Evolutionary conservation across 805 yeast species (phyloP), one percentile per base, ranked within the genome.

Genomic region (Hanseniaspora meyeri): DNA sequence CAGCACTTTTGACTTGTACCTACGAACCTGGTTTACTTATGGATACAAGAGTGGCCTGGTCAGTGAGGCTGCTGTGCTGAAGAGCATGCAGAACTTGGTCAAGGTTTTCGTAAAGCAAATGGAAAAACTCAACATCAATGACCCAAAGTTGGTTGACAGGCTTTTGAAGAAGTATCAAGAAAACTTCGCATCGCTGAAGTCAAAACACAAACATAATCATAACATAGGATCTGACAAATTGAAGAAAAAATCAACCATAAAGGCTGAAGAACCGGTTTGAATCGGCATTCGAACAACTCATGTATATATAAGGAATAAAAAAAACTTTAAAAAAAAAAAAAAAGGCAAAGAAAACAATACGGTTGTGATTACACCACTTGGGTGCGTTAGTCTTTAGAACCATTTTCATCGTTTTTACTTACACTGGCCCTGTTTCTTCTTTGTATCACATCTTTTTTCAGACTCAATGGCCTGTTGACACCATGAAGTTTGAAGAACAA

Each of bases 381-480:
- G 27, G 5, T 24, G 36, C 7, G 11, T 31, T 10, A 45, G 1
- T 31, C 20, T 31, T 49, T 39, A 14, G 45, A 43, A 16, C 32
- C 39, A 46, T 29, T 24, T 11, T 14, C 16, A n/a, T 20, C 38
- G 11, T 7, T 12, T 34, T 46, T 46, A 4, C 16, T 31, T 11
- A 32, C 49, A 34, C 49, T 66, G 50, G 68, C 68, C 42, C 96
- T 73, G 66, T 87, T 93, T 60, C 97, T 76, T 68, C 88, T 87
- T 69, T 89, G 89, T 60, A 91, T 90, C 2, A 88, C 90, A 67
- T 90, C 96, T 0, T 96, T 87, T 66, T 90, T 89, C 63, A 89
- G 74, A 19, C 93, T 83, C 51, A 90, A 74, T 0, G 97, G 97
- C 57, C 97, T 73, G 59, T 86, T 93, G 3, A 87, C 91, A 9